Percentiles rank a stretch among this genome's conserved stretches.
These are phyloP conservation scores for Oryza meyeriana DNA, from an alignment of 176 grass and related monocot genomes.

Conservation along the genomic window DNA sequence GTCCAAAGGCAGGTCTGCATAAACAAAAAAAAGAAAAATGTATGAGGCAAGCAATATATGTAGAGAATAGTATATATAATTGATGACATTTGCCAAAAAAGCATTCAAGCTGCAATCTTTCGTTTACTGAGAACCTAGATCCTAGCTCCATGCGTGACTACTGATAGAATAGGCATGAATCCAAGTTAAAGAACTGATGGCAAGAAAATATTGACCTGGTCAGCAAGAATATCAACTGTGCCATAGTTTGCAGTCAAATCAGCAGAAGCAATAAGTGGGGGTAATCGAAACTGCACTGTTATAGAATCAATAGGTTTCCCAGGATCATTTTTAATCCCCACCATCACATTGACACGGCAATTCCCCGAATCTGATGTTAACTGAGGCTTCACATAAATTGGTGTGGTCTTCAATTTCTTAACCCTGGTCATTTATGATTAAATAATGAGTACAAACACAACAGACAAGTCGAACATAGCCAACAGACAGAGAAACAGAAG, in stretches of 20 bases:
- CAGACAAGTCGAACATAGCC: neutral
- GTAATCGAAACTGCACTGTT: constrained; percentile 75
- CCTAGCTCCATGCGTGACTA: neutral
- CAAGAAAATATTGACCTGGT: constrained; percentile 60
- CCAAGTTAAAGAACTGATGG: neutral
- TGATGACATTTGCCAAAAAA: neutral
- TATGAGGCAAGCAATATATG: constrained; percentile 1
- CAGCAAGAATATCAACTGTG: constrained; percentile 75
- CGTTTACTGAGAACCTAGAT: neutral
- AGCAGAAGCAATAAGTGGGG: constrained; percentile 74
- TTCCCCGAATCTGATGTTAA: constrained; percentile 80
- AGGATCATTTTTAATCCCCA: constrained; percentile 81
- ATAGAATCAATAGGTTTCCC: constrained; percentile 97
- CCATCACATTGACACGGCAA: constrained; percentile 82
- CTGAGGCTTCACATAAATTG: constrained; percentile 93
- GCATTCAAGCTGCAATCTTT: neutral
- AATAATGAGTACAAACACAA: constrained; percentile 9
- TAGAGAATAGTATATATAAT: neutral
- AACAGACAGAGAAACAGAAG: neutral
- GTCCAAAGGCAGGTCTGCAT: constrained; percentile 87
- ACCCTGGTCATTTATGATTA: constrained; percentile 43
- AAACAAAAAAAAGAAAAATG: neutral
- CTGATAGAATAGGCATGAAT: neutral
- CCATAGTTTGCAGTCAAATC: constrained; percentile 90
- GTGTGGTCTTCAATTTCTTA: constrained; percentile 81